Conservation (phyloP, 2,329 filamentous ascomycete species). For the Hypomyces perniciosus region DNA sequence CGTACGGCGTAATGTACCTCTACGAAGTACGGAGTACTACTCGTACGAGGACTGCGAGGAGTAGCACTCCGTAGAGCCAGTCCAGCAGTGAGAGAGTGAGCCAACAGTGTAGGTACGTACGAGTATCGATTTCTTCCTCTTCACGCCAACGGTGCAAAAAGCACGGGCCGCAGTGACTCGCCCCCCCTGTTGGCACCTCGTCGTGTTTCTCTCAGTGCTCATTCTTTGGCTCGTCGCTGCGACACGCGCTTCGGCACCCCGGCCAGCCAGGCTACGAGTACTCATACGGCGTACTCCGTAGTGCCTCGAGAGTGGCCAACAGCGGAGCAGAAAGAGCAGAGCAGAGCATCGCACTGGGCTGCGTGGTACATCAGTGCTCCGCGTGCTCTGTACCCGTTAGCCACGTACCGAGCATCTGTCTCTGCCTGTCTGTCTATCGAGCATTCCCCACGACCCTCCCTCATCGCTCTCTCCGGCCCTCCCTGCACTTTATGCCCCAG, state of each 20-base stretch:
- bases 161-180: conserved; percentile 14
- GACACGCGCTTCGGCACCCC: conserved; percentile 11
- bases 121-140: neutral
- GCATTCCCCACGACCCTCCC: conserved; percentile 1
- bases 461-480: neutral
- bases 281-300: neutral
- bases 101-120: too few species aligned
- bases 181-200: conserved; percentile 5
- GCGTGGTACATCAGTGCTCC: neutral
- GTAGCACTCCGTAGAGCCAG: too few species aligned
- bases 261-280: neutral
- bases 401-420: neutral
- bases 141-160: conserved; percentile 3
- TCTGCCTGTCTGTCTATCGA: neutral
- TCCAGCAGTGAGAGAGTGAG: too few species aligned
- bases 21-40: too few species aligned
- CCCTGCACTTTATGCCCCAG: neutral
- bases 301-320: conserved; percentile 8
- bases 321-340: neutral
- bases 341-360: neutral
- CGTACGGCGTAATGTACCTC: too few species aligned
- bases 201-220: conserved; percentile 13
- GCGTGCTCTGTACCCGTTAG: neutral
- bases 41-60: too few species aligned
- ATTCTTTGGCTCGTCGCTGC: conserved; percentile 14